Evolutionary conservation across 768 basidiomycete genomes (phyloP), one percentile per base, ranked within the genome.

Genomic region (Termitomyces sp.): DNA sequence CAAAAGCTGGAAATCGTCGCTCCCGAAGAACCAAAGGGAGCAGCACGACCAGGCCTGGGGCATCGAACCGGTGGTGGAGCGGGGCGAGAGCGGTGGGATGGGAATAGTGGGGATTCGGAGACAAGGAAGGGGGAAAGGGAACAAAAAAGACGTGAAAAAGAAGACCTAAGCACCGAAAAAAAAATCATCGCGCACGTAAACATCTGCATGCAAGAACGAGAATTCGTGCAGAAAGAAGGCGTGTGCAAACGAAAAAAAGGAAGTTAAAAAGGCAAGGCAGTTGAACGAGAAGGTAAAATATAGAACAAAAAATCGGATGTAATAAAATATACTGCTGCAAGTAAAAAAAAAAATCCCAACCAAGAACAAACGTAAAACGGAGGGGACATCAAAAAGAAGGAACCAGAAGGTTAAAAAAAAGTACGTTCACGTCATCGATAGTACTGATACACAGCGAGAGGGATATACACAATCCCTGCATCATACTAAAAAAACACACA

Each of bases 401-500:
- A n/a, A n/a, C n/a, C n/a, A n/a, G n/a, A n/a, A n/a, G n/a, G n/a
- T n/a, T n/a, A n/a, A n/a, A n/a, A n/a, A n/a, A 33, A 32, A 44
- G 40, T 43, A 24, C 33, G 49, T 50, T 50, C 32, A 44, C 40
- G 53, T 54, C 50, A 38, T 40, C 36, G 7, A 54, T 22, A 54
- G 42, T 54, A 54, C 42, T 44, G 42, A 54, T 54, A 54, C 53
- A 54, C 36, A 43, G 49, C 49, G 33, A 50, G 26, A 20, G 40
- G 30, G 32, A 43, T 32, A 12, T 10, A 35, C 30, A 5, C 10
- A 18, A 54, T 44, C 30, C 53, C 53, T 30, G 16, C 53, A 32
- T 44, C 53, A 54, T 45, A 54, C 53, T 54, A 54, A 54, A 54
- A 54, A 54, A 54, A 54, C 43, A 54, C 53, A 54, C 43, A 4